phyloP scores from a whole-genome alignment of 1,139 yeast genomes.

The Petasospora rhodanensis region DNA sequence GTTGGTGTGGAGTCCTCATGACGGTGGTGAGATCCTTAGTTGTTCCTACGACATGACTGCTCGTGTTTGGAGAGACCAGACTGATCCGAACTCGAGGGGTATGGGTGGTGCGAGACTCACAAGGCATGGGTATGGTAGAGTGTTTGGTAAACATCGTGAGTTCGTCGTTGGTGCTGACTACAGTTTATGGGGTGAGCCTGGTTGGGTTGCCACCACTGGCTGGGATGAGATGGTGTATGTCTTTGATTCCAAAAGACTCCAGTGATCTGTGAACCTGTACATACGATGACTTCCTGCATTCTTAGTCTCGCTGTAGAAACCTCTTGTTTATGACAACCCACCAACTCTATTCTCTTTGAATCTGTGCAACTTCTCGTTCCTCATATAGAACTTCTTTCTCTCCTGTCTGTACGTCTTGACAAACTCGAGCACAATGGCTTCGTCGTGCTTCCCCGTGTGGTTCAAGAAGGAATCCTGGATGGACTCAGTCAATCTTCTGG shows the following conservation, averaged over 20 bases:
- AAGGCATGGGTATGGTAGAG: conserved; percentile 46
- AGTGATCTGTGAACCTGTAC: no score
- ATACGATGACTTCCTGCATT: no score
- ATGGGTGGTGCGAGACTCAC: conserved; percentile 34
- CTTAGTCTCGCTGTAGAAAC: no score
- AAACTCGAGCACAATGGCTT: conserved; percentile 30
- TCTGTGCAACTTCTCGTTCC: conserved; percentile 55
- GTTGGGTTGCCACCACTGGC: conserved; percentile 92
- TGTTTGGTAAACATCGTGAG: conserved; percentile 74
- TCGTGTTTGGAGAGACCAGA: conserved; percentile 75
- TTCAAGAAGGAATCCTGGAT: conserved; percentile 18
- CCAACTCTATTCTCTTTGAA: conserved; percentile 67
- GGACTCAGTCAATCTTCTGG: conserved; percentile 17
- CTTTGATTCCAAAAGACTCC: conserved; percentile 83
- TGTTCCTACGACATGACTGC: conserved; percentile 93
- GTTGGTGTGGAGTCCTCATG: conserved; percentile 88
- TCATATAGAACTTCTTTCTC: conserved; percentile 47
- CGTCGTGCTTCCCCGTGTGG: conserved; percentile 19
- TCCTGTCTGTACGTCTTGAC: conserved; percentile 41
- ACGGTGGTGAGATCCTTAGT: conserved; percentile 62
- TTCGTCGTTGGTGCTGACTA: conserved; percentile 95
- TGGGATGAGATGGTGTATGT: conserved; percentile 95
- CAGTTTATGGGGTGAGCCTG: conserved; percentile 95
- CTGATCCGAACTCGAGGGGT: conserved; percentile 34
- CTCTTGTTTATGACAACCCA: conserved; percentile 31